phyloP scores from a whole-genome alignment of 2,329 filamentous ascomycete genomes.

The Didymella exigua region DNA sequence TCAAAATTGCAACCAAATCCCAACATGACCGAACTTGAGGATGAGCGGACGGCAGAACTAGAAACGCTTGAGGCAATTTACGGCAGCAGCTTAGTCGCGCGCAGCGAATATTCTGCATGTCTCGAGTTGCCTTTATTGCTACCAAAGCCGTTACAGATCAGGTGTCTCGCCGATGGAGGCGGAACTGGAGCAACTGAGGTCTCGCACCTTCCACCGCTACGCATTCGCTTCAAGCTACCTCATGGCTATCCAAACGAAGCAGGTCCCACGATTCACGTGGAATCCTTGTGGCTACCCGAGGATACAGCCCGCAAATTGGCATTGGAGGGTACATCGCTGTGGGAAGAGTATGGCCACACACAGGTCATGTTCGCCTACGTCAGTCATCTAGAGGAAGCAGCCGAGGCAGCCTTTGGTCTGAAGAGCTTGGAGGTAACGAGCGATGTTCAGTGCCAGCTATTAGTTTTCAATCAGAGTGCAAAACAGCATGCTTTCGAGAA shows the following conservation, averaged over 20 bases:
- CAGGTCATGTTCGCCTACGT: constrained; percentile 1
- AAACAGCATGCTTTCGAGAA: background rate
- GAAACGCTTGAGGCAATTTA: constrained; percentile 2
- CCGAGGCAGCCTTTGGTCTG: background rate
- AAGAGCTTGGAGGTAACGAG: background rate
- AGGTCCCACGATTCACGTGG: background rate
- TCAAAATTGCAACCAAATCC: background rate
- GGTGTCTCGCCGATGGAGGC: background rate
- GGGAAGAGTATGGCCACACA: background rate
- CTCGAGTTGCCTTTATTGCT: background rate
- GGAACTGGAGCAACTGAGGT: background rate
- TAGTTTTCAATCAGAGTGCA: background rate
- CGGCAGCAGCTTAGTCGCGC: background rate
- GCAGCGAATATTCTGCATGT: background rate
- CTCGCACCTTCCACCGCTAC: background rate
- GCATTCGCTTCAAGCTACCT: background rate
- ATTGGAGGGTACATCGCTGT: background rate
- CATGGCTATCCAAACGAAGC: background rate
- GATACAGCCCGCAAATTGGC: background rate
- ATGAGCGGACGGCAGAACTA: background rate
- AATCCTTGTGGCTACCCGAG: background rate
- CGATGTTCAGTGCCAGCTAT: background rate
- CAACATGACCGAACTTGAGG: background rate
- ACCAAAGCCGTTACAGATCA: background rate
- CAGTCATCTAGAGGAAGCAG: background rate